These are phyloP conservation scores for Fabrea salina DNA, from an alignment of 169 alveolate species.

Conservation along the genomic window DNA sequence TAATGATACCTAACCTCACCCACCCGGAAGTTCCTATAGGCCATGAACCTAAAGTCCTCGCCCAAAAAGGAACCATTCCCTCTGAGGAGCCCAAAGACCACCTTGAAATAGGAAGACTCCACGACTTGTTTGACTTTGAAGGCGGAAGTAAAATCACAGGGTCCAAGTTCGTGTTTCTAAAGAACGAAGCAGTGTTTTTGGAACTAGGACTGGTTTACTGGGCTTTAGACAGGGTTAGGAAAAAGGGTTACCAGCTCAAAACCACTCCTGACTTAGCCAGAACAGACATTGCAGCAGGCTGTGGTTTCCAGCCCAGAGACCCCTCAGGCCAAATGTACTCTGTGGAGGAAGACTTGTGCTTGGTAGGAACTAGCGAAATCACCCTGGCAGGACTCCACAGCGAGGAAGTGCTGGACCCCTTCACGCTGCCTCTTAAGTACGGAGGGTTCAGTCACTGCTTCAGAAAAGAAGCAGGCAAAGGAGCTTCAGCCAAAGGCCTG, in stretches of 20 bases:
- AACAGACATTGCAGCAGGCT: conserved; percentile 37
- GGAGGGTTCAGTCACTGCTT: conserved; percentile 60
- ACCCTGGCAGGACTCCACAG: conserved; percentile 50
- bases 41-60: conserved; percentile 26
- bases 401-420: conserved; percentile 26
- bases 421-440: conserved; percentile 39
- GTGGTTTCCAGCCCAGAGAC: conserved; percentile 66
- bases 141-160: conserved; percentile 52
- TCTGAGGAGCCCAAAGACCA: conserved; percentile 32
- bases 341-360: conserved; percentile 29
- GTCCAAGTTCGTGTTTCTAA: conserved; percentile 49
- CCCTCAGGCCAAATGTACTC: conserved; percentile 36
- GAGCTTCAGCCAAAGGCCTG: conserved; percentile 44
- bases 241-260: conserved; percentile 43
- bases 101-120: conserved; percentile 43
- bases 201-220: conserved; percentile 49
- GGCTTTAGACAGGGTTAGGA: conserved; percentile 38
- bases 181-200: conserved; percentile 56
- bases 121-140: conserved; percentile 52
- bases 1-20: conserved; percentile 55
- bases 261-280: conserved; percentile 56
- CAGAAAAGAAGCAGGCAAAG: conserved; percentile 65
- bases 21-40: conserved; percentile 60
- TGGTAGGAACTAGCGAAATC: conserved; percentile 57
- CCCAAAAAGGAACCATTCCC: neutral